Conservation (phyloP, 305 asterid genomes). For the Solanum chacoense region DNA sequence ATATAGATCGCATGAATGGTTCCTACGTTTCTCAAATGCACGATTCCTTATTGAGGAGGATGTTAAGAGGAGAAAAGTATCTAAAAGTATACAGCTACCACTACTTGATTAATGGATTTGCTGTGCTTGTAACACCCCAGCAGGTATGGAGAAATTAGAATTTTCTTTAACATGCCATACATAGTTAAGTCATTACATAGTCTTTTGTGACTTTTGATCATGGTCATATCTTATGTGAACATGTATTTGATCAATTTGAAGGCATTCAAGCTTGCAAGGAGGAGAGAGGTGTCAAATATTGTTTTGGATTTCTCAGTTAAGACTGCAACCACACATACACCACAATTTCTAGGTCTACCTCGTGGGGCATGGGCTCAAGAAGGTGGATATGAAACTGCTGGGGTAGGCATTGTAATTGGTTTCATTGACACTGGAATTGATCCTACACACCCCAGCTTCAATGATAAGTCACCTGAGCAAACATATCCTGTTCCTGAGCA, state of each 20-base stretch:
- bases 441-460: conserved; percentile 86
- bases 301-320: conserved; percentile 74
- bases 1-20: conserved; percentile 18
- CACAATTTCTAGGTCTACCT: conserved; percentile 90
- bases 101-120: conserved; percentile 81
- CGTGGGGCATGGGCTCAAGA: conserved; percentile 91
- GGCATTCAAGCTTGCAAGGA: conserved; percentile 69
- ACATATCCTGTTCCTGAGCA: conserved; percentile 76
- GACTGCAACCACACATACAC: conserved; percentile 90
- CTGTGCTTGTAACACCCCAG: conserved; percentile 71
- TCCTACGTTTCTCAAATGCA: conserved; percentile 52
- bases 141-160: conserved; percentile 33
- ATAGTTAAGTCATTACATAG: background rate
- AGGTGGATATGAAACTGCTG: conserved; percentile 84
- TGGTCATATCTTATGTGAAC: background rate
- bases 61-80: conserved; percentile 64
- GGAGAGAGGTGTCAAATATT: conserved; percentile 74
- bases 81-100: conserved; percentile 91
- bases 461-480: conserved; percentile 43
- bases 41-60: conserved; percentile 53
- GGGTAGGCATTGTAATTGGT: conserved; percentile 91
- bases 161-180: background rate
- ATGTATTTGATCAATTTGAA: conserved; percentile 20
- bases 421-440: conserved; percentile 91
- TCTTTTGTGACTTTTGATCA: background rate